Conservation (phyloP, 73 alveolate genomes). For the Paramecium primaurelia region DNA sequence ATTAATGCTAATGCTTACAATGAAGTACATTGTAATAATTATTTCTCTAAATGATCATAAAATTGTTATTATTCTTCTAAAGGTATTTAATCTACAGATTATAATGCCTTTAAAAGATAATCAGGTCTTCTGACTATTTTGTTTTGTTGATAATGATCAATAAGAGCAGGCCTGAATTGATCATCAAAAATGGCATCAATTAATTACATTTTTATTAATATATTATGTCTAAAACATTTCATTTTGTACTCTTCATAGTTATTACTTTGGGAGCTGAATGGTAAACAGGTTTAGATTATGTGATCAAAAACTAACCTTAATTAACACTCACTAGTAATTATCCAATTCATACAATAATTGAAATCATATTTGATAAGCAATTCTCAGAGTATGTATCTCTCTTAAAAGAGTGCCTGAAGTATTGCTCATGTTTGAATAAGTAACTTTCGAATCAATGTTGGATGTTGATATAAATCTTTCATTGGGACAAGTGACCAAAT, state of each 20-base stretch:
- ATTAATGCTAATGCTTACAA: background rate
- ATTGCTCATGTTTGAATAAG: background rate
- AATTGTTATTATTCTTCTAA: background rate
- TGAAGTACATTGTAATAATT: background rate
- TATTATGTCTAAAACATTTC: background rate
- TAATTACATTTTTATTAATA: slow-evolving; percentile 9
- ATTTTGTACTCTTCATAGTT: background rate
- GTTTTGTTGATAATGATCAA: background rate
- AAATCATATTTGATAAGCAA: background rate
- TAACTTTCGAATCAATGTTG: background rate
- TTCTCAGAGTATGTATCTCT: slow-evolving; percentile 28
- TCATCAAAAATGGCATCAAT: background rate
- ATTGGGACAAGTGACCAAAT: background rate
- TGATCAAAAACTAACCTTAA: background rate
- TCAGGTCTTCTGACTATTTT: slow-evolving; percentile 18
- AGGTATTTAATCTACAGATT: background rate
- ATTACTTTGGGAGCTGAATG: background rate
- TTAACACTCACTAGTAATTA: background rate
- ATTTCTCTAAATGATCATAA: background rate
- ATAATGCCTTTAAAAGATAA: background rate
- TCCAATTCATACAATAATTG: background rate
- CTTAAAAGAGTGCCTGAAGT: slow-evolving; percentile 44
- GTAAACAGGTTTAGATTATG: background rate
- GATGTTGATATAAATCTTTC: background rate
- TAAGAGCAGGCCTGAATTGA: background rate